A percentile compares a stretch with the other conserved stretches of the same genome.
These are phyloP conservation scores for Calcarisporium arbuscula DNA, from an alignment of 2,329 filamentous ascomycete species.

Conservation along the genomic window DNA sequence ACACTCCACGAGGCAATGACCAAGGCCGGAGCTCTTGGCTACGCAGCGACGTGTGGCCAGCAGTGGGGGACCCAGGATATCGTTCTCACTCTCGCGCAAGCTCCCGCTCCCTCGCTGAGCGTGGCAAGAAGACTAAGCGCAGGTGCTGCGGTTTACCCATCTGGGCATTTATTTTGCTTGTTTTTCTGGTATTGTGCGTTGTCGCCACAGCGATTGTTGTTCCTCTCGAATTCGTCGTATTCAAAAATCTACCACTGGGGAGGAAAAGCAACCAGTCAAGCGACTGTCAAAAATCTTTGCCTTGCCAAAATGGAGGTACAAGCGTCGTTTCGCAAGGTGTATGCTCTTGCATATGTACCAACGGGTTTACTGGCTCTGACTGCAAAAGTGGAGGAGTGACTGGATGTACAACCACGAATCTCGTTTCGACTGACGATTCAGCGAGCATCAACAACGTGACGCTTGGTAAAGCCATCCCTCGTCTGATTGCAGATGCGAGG, in stretches of 20 bases:
- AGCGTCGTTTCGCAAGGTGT: conserved; percentile 60
- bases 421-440: conserved; percentile 32
- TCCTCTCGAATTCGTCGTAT: conserved; percentile 61
- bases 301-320: conserved; percentile 75
- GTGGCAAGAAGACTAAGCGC: conserved; percentile 35
- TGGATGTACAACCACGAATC: conserved; percentile 47
- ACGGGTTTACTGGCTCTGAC: conserved; percentile 67
- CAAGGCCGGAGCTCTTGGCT: conserved; percentile 43
- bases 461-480: conserved; percentile 71
- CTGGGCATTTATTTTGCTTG: conserved; percentile 65
- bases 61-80: conserved; percentile 24
- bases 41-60: conserved; percentile 41
- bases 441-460: conserved; percentile 59
- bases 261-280: conserved; percentile 29
- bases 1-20: conserved; percentile 33
- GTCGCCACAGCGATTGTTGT: conserved; percentile 78
- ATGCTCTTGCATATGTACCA: conserved; percentile 84
- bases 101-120: too few species aligned
- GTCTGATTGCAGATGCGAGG: conserved; percentile 59
- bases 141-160: conserved; percentile 79
- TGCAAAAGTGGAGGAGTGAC: conserved; percentile 41
- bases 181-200: conserved; percentile 62
- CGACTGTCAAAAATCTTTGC: conserved; percentile 54
- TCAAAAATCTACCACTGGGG: conserved; percentile 43
- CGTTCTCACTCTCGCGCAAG: conserved; percentile 7